A percentile compares a stretch with the other conserved stretches of the same genome.
phyloP scores from a whole-genome alignment of 495 filamentous ascomycete species.

The Clavariopsis aquatica region DNA sequence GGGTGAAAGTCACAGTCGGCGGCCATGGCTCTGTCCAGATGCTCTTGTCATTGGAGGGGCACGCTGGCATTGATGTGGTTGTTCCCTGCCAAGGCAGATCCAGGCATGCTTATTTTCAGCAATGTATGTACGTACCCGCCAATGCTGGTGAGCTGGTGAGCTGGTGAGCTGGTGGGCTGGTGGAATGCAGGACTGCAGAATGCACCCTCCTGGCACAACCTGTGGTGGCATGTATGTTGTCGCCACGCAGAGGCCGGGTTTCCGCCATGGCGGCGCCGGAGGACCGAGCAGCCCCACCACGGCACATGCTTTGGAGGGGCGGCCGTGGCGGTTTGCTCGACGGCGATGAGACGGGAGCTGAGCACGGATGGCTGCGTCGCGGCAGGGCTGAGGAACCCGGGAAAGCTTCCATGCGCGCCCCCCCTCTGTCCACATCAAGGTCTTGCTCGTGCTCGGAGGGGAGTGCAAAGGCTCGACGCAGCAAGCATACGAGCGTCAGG shows the following conservation, averaged over 20 bases:
- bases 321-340: not conserved
- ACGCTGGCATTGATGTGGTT: slow-evolving; percentile 20
- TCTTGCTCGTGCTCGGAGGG: not conserved
- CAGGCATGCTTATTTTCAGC: not conserved
- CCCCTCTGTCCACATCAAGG: not conserved
- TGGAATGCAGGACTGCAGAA: not conserved
- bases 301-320: not conserved
- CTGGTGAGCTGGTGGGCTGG: too few species aligned
- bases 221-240: too few species aligned
- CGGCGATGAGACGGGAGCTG: slow-evolving; percentile 11
- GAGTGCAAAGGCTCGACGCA: not conserved
- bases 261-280: not conserved
- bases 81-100: slow-evolving; percentile 8
- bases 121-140: not conserved
- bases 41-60: slow-evolving; percentile 8
- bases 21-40: not conserved
- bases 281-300: slow-evolving; percentile 6
- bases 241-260: not conserved
- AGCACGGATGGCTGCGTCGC: slow-evolving; percentile 15
- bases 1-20: slow-evolving; percentile 27
- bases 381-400: slow-evolving; percentile 19
- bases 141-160: too few species aligned
- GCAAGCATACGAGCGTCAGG: not conserved
- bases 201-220: not conserved
- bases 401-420: not conserved